Evolutionary conservation across 352 stramenopile species (phyloP).

Genomic region (Phytophthora cactorum): DNA sequence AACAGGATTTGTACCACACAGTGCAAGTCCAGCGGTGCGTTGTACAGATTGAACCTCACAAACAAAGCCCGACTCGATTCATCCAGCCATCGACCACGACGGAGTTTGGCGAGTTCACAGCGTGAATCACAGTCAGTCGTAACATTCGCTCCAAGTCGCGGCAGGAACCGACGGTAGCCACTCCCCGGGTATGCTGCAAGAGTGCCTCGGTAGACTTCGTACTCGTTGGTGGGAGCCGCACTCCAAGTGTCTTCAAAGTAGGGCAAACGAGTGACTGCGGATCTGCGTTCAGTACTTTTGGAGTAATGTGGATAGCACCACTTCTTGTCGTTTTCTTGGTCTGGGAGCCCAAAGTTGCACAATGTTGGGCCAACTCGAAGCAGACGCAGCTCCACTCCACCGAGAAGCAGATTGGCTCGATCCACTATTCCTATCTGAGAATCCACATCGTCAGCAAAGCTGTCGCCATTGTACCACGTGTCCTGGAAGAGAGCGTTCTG

Average conservation of each 20-base stretch:
- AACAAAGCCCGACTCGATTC: constrained; percentile 52
- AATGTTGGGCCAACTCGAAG: constrained; percentile 47
- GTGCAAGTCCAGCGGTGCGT: constrained; percentile 54
- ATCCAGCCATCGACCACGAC: constrained; percentile 59
- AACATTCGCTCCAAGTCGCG: constrained; percentile 16
- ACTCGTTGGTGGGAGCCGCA: constrained; percentile 9
- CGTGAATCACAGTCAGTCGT: constrained; percentile 33
- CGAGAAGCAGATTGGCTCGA: constrained; percentile 59
- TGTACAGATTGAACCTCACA: constrained; percentile 75
- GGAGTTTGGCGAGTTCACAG: constrained; percentile 49
- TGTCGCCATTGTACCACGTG: constrained; percentile 66
- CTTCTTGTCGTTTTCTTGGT: constrained; percentile 8
- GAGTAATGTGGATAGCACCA: constrained; percentile 56
- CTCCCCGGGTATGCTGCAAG: constrained; percentile 46
- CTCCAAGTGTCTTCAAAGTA: constrained; percentile 45
- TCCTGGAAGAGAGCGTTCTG: constrained; percentile 53
- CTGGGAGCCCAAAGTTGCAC: constrained; percentile 12
- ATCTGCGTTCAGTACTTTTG: constrained; percentile 26
- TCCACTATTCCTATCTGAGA: constrained; percentile 59
- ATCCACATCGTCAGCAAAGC: constrained; percentile 50
- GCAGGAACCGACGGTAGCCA: constrained; percentile 38
- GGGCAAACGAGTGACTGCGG: constrained; percentile 5
- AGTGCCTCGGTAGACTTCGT: constrained; percentile 33
- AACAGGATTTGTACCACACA: constrained; percentile 59
- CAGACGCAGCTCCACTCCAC: constrained; percentile 58